These are phyloP conservation scores for Rhizopus stolonifer DNA, from an alignment of 371 early-diverging fungal species.

Conservation along the genomic window DNA sequence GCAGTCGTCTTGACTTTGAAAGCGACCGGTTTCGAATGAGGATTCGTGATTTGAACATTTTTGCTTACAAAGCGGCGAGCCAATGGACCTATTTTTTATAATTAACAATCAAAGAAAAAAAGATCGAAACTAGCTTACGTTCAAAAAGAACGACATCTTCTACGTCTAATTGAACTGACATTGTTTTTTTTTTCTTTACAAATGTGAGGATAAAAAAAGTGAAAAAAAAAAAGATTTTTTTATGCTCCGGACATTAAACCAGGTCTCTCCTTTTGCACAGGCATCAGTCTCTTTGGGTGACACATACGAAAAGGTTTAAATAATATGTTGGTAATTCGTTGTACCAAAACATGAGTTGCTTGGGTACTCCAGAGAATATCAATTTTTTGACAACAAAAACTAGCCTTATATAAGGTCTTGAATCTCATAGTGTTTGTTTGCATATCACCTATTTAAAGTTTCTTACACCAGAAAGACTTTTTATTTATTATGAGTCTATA, in stretches of 20 bases:
- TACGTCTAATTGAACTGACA: slow-evolving; percentile 23
- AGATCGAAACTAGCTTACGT: slow-evolving; percentile 13
- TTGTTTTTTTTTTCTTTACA: neutral
- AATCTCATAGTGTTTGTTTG: too few species aligned
- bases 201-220: neutral
- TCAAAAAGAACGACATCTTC: slow-evolving; percentile 20
- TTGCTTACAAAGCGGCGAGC: slow-evolving; percentile 52
- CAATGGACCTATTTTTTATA: slow-evolving; percentile 60
- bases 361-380: too few species aligned
- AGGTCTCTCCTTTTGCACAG: too few species aligned
- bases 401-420: too few species aligned
- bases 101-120: slow-evolving; percentile 1
- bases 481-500: too few species aligned
- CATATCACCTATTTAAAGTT: too few species aligned
- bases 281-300: too few species aligned
- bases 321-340: too few species aligned
- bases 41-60: slow-evolving; percentile 58
- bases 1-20: slow-evolving; percentile 95
- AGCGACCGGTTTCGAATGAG: slow-evolving; percentile 55
- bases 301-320: too few species aligned
- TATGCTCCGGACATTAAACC: neutral
- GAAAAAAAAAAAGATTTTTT: neutral
- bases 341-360: too few species aligned
- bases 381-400: too few species aligned
- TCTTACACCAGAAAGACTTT: too few species aligned